Base-by-base conservation (phyloP, 768 basidiomycete genomes). In the Aureoboletus auriporus region DNA sequence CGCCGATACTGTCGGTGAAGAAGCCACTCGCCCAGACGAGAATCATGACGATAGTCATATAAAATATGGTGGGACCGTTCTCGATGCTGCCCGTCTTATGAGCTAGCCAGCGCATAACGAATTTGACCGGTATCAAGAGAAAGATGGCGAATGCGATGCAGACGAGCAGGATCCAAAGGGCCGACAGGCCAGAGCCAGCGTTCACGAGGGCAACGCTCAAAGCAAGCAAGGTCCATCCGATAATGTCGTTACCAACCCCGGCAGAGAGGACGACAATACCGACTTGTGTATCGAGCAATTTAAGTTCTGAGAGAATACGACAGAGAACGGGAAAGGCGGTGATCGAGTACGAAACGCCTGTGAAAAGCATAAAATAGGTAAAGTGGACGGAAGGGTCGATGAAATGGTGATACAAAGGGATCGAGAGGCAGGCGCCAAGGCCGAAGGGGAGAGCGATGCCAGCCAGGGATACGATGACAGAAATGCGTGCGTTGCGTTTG, bases 231-330 rank as follows among this genome's bases (percentile, higher is more conserved):
- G 78, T 78, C 95, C 94, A 96, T 3, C 88, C 90, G 40, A 90
- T 72, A 52, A 93, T 85, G 65, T 90, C 89, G 60, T 89, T 87
- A 6, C 85, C 91, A 4, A 98, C 90, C 9, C 94, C 95, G 0
- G 94, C 93, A 2, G 89, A 89, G 17, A 99, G 78, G 1, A 93
- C 93, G 23, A 96, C 83, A 50, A 96, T 84, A 6, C 94, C 96
- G 33, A 99, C 91, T 0, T 83, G 84, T 0, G 92, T 96, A 51
- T 93, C 88, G 52, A 98, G 75, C 2, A 99, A 73, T 66, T 93
- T 93, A 47, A 95, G 79, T 62, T 96, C 93, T 2, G 87, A 88
- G 39, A 97, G 73, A 67, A 96, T 88, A 53, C 93, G 77, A 66
- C 88, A 91, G 7, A 93, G 73, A 2, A 93, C 86, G 1, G 91